Evolutionary conservation across 106 monocot genomes (phyloP).

Genomic region (Allium cepa): DNA sequence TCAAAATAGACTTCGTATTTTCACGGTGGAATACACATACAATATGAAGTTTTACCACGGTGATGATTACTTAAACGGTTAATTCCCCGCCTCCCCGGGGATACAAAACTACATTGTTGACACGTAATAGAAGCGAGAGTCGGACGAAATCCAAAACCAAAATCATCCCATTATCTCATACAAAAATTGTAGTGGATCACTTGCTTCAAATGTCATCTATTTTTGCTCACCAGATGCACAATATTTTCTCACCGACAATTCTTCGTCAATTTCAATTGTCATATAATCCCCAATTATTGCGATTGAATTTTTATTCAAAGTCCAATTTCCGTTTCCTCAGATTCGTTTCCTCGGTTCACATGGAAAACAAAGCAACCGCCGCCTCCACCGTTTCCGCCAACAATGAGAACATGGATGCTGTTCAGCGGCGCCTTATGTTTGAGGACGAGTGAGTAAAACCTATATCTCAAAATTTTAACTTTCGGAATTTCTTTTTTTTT

Average conservation of each 20-base stretch:
- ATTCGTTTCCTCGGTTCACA: background rate
- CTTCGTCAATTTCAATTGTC: background rate
- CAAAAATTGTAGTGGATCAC: no score
- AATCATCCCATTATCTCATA: no score
- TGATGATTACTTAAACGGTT: no score
- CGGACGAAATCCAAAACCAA: no score
- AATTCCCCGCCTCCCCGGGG: no score
- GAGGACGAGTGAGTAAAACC: constrained; percentile 76
- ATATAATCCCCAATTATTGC: background rate
- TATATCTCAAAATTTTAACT: background rate
- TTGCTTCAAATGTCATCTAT: no score
- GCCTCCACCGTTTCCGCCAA: constrained; percentile 7
- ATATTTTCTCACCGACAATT: background rate
- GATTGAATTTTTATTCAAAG: background rate
- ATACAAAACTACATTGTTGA: no score
- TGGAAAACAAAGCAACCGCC: background rate
- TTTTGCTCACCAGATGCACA: background rate
- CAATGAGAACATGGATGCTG: constrained; percentile 62
- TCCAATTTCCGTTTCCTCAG: background rate
- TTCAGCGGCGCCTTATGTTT: constrained; percentile 96
- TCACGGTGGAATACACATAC: no score
- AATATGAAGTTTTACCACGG: no score
- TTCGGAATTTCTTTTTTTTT: no score
- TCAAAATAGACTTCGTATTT: no score
- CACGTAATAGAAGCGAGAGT: no score